Conservation (phyloP, 331 rosid genomes). For the Quercus phellos region DNA sequence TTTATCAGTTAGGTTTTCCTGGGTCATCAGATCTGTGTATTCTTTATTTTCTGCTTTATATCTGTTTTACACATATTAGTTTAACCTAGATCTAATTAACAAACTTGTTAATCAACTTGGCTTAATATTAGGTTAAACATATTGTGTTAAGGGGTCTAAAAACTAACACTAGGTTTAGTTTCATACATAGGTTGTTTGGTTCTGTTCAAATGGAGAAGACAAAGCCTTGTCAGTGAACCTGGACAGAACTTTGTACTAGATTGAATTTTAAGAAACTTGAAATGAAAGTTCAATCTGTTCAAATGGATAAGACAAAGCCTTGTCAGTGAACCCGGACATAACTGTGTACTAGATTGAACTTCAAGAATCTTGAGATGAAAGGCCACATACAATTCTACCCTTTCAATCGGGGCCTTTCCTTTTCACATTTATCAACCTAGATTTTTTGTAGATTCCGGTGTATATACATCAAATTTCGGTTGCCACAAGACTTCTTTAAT, state of each 20-base stretch:
- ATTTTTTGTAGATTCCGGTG: no score
- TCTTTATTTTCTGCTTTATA: no score
- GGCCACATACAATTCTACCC: slow-evolving; percentile 32
- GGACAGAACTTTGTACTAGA: slow-evolving; percentile 22
- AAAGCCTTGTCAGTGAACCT: slow-evolving; percentile 30
- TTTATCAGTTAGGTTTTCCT: no score
- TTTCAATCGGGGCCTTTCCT: background rate
- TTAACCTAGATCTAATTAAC: no score
- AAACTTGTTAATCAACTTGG: no score
- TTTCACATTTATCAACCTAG: background rate
- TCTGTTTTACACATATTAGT: no score
- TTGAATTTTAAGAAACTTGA: slow-evolving; percentile 16
- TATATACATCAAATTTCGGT: no score
- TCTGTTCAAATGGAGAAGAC: background rate
- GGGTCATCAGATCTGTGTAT: no score
- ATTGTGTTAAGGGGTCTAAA: no score
- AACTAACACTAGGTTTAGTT: background rate
- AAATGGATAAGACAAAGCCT: background rate
- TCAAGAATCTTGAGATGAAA: slow-evolving; percentile 21
- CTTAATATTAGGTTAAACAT: no score
- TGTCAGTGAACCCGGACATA: slow-evolving; percentile 41
- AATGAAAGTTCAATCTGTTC: background rate
- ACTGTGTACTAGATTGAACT: background rate
- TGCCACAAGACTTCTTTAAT: no score
- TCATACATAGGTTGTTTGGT: slow-evolving; percentile 4